Evolutionary conservation across 2,329 filamentous ascomycete genomes (phyloP), one percentile per base, ranked within the genome.

Genomic region (Pezizomycotina sp.): DNA sequence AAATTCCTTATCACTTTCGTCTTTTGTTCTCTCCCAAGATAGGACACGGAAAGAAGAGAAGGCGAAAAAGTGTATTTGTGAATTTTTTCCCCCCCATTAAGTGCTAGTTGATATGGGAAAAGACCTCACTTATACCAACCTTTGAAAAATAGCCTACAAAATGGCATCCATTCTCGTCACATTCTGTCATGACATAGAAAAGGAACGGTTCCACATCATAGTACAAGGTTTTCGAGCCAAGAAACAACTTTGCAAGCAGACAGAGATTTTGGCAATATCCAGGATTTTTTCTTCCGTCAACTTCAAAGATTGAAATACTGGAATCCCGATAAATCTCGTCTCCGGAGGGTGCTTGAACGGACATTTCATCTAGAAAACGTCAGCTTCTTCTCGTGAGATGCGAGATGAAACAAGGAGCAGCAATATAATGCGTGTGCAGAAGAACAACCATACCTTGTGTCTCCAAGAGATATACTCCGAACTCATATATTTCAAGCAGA

Each of bases 61-160:
- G n/a, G n/a, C n/a, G n/a, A n/a, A n/a, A n/a, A n/a, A n/a, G n/a
- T n/a, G n/a, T n/a, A n/a, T n/a, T n/a, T n/a, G n/a, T n/a, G n/a
- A n/a, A n/a, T n/a, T n/a, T n/a, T n/a, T n/a, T n/a, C 22, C 22
- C 12, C 22, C 10, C 12, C 4, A 16, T 21, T 7, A 21, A 16
- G 7, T 8, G 15, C 18, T n/a, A 21, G 7, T 5, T 27, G 23
- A 14, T 13, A 8, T 18, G 7, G 29, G n/a, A n/a, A 6, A 7
- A 6, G n/a, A 15, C 6, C n/a, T 15, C 20, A 15, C 15, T 15
- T 26, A 19, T 27, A 38, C 36, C 13, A 47, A 52, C 50, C 45
- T 98, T 98, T 32, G 89, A 95, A 52, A 98, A 98, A 55, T 98
- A 98, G n/a, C 89, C 89, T 16, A 95, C 86, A 49, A 98, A 89